phyloP scores from a whole-genome alignment of 2,329 filamentous ascomycete genomes.

The Exophiala viscosa region DNA sequence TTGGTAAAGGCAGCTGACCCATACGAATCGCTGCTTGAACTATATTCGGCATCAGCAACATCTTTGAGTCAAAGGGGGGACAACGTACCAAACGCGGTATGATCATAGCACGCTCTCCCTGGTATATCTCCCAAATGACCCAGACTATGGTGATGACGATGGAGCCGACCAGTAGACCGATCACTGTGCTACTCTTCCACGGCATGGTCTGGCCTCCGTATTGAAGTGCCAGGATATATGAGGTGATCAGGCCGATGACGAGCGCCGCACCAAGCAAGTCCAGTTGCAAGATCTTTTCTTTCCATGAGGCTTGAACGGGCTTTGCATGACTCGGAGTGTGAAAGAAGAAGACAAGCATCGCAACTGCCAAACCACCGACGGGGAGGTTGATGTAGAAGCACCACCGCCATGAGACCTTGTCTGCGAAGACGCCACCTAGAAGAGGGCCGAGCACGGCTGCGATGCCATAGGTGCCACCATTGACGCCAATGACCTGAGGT shows the following conservation, averaged over 20 bases:
- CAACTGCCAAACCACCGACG: constrained; percentile 34
- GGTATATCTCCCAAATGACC: constrained; percentile 33
- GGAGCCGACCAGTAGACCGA: constrained; percentile 52
- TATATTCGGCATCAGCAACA: neutral
- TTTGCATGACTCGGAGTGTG: constrained; percentile 21
- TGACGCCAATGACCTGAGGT: constrained; percentile 47
- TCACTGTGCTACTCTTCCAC: constrained; percentile 49
- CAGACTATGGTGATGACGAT: constrained; percentile 40
- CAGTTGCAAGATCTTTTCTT: constrained; percentile 38
- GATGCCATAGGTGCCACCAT: constrained; percentile 40
- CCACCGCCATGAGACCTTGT: constrained; percentile 46
- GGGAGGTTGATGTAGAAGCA: constrained; percentile 55
- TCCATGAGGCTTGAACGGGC: constrained; percentile 14
- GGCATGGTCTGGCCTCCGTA: constrained; percentile 54
- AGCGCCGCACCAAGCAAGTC: constrained; percentile 51
- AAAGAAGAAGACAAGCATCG: constrained; percentile 30
- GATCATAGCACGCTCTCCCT: constrained; percentile 29
- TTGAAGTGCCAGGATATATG: constrained; percentile 54
- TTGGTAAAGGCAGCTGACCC: constrained; percentile 9
- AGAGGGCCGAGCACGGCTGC: constrained; percentile 48
- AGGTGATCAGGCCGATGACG: constrained; percentile 52
- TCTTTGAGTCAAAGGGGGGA: constrained; percentile 36
- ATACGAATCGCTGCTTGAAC: constrained; percentile 34
- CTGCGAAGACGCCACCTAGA: constrained; percentile 45
- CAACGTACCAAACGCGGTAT: constrained; percentile 38